Conservation (phyloP, 306 rosid genomes). For the Cicer chorassanicum region DNA sequence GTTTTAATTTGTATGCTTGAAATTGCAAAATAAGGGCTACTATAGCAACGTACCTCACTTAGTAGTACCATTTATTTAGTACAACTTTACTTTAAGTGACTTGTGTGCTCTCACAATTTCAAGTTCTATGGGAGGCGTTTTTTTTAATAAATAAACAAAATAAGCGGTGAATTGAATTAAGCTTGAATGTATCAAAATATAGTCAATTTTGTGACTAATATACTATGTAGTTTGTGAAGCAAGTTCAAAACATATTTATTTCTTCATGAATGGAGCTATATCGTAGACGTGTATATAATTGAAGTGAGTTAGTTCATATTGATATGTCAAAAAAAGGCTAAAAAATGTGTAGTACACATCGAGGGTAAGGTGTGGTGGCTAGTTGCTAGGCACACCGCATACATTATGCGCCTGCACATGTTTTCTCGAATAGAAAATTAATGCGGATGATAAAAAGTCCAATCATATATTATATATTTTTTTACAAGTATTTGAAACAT, state of each 20-base stretch:
- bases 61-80: slow-evolving; percentile 11
- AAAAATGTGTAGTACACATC: slow-evolving; percentile 39
- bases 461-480: neutral
- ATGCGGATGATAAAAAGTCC: slow-evolving; percentile 43
- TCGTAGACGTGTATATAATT: neutral
- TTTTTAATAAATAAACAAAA: neutral
- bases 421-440: slow-evolving; percentile 41
- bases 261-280: slow-evolving; percentile 9
- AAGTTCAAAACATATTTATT: slow-evolving; percentile 10
- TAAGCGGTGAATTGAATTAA: neutral
- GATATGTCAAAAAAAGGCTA: slow-evolving; percentile 10
- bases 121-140: neutral
- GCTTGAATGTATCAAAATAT: neutral
- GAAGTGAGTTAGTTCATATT: slow-evolving; percentile 19
- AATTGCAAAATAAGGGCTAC: slow-evolving; percentile 18
- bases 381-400: slow-evolving; percentile 46
- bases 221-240: neutral
- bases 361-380: slow-evolving; percentile 32
- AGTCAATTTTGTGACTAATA: neutral
- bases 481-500: slow-evolving; percentile 1
- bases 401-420: slow-evolving; percentile 56
- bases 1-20: neutral
- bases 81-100: slow-evolving; percentile 19
- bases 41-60: neutral
- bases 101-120: slow-evolving; percentile 32